These are phyloP conservation scores for Candida sakaeoensis DNA, from an alignment of 805 yeast genomes.

Conservation along the genomic window DNA sequence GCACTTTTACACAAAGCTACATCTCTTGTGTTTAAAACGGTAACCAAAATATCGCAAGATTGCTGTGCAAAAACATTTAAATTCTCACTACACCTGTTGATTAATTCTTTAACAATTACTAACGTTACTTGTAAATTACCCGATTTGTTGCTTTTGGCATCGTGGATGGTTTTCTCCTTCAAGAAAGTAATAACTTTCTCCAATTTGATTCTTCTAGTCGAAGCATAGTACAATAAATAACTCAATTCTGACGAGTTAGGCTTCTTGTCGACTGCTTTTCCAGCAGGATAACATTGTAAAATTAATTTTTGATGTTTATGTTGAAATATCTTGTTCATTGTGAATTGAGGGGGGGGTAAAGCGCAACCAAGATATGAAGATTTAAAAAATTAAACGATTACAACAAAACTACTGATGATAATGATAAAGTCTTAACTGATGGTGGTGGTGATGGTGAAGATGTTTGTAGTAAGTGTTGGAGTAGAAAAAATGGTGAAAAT, in stretches of 20 bases:
- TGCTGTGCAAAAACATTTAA: constrained; percentile 75
- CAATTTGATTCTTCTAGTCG: constrained; percentile 82
- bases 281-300: constrained; percentile 90
- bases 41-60: constrained; percentile 56
- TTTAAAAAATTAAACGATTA: neutral
- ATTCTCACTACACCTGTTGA: constrained; percentile 76
- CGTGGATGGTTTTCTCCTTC: constrained; percentile 56
- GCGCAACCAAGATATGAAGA: neutral
- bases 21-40: constrained; percentile 56
- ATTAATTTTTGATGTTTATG: constrained; percentile 90
- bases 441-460: constrained; percentile 1
- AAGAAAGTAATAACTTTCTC: constrained; percentile 79
- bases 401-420: neutral
- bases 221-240: constrained; percentile 82
- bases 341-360: neutral
- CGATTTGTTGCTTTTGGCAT: constrained; percentile 52
- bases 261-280: constrained; percentile 78
- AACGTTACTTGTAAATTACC: constrained; percentile 86
- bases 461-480: neutral
- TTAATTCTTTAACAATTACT: constrained; percentile 63
- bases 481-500: neutral
- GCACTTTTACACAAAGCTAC: constrained; percentile 54
- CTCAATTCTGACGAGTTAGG: constrained; percentile 92
- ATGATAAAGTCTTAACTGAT: neutral
- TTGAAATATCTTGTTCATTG: constrained; percentile 33